Conservation (phyloP, 192 early-diverging fungal species). For the Nowakowskiella sp. region DNA sequence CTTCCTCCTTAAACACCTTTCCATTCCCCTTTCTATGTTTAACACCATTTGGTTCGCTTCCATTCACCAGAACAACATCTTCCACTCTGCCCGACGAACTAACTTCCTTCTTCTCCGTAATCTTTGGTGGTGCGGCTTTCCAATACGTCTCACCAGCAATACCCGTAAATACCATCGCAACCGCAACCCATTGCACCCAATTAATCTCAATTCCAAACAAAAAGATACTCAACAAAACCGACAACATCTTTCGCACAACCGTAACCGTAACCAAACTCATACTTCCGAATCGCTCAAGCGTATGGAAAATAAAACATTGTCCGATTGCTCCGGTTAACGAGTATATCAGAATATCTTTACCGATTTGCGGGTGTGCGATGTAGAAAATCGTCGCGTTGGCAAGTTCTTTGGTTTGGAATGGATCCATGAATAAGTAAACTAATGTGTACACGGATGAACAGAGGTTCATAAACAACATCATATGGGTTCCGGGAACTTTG, state of each 20-base stretch:
- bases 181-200: slow-evolving; percentile 75
- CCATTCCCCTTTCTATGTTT: no score
- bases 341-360: slow-evolving; percentile 81
- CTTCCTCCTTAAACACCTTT: no score
- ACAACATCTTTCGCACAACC: slow-evolving; percentile 93
- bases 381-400: slow-evolving; percentile 65
- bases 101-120: no score
- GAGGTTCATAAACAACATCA: slow-evolving; percentile 97
- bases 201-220: slow-evolving; percentile 76
- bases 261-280: slow-evolving; percentile 88
- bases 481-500: slow-evolving; percentile 76
- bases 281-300: slow-evolving; percentile 82
- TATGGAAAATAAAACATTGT: slow-evolving; percentile 98
- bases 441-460: slow-evolving; percentile 67
- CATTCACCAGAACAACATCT: no score
- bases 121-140: no score
- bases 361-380: slow-evolving; percentile 65
- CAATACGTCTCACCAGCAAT: slow-evolving; percentile 11
- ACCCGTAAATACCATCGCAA: slow-evolving; percentile 80
- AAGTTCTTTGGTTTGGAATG: slow-evolving; percentile 60
- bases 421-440: slow-evolving; percentile 47
- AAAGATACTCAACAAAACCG: slow-evolving; percentile 85
- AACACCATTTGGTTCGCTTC: no score
- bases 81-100: no score
- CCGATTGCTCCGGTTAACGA: slow-evolving; percentile 86